Conservation (phyloP, 2,329 filamentous ascomycete species). For the Fusarium sororula region DNA sequence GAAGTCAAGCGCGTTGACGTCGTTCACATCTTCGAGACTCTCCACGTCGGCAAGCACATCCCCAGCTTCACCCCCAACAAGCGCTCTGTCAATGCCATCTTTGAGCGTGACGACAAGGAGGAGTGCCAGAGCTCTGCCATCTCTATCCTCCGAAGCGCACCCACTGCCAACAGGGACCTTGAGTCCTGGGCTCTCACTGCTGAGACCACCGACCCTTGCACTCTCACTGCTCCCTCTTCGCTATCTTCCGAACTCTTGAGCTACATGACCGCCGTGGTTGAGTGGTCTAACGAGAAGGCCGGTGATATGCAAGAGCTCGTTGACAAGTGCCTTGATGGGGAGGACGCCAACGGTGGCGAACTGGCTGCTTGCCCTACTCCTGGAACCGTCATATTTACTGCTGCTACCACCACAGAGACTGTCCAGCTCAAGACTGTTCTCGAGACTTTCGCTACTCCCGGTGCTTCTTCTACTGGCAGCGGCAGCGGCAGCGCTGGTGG, state of each 20-base stretch:
- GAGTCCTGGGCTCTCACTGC: background rate
- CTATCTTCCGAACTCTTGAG: slow-evolving; percentile 12
- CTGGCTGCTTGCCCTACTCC: background rate
- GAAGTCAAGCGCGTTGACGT: slow-evolving; percentile 14
- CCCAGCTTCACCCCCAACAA: slow-evolving; percentile 18
- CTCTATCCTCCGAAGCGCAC: background rate
- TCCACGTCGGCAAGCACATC: slow-evolving; percentile 16
- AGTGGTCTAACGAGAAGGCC: background rate
- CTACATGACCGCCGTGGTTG: slow-evolving; percentile 14
- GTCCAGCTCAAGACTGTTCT: slow-evolving; percentile 8
- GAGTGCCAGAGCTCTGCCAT: slow-evolving; percentile 12
- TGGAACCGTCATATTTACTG: slow-evolving; percentile 18
- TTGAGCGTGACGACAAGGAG: background rate
- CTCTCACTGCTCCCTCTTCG: slow-evolving; percentile 13
- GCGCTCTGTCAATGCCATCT: slow-evolving; percentile 16
- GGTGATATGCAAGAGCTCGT: background rate
- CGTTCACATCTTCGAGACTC: slow-evolving; percentile 25
- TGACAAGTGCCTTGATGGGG: slow-evolving; percentile 4
- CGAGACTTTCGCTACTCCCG: background rate
- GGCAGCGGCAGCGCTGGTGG: background rate
- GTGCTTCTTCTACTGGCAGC: background rate
- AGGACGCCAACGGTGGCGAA: background rate
- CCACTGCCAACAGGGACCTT: background rate
- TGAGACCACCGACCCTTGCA: slow-evolving; percentile 7
- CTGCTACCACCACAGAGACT: slow-evolving; percentile 15